Evolutionary conservation across 1,284 basidiomycete genomes (phyloP).

Genomic region (Hemileia vastatrix): DNA sequence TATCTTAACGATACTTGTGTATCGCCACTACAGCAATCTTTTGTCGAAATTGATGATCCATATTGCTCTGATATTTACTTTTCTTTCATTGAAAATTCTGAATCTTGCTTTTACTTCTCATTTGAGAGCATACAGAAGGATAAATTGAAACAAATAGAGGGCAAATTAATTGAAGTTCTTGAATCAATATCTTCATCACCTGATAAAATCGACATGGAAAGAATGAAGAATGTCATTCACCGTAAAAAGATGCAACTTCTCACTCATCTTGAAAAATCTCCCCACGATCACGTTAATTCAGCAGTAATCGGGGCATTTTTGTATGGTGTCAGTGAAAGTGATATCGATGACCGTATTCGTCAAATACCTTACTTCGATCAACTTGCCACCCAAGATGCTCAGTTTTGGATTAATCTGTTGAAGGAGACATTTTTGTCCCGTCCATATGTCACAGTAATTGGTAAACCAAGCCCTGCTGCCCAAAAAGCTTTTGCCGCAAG

Average conservation of each 20-base stretch:
- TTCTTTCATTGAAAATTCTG: no score
- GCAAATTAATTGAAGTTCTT: slow-evolving; percentile 61
- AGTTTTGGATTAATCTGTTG: no score
- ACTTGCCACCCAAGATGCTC: no score
- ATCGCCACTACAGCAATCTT: slow-evolving; percentile 50
- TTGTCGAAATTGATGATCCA: slow-evolving; percentile 87
- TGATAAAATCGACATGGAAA: slow-evolving; percentile 78
- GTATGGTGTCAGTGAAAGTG: no score
- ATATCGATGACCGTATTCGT: no score
- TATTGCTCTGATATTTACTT: slow-evolving; percentile 66
- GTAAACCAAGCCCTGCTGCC: slow-evolving; percentile 77
- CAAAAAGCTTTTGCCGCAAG: slow-evolving; percentile 69
- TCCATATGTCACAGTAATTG: slow-evolving; percentile 62
- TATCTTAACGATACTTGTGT: slow-evolving; percentile 40
- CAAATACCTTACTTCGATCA: no score
- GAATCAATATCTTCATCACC: slow-evolving; percentile 55
- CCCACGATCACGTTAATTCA: no score
- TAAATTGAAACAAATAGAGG: slow-evolving; percentile 64
- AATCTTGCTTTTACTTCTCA: slow-evolving; percentile 70
- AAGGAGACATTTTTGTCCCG: no score
- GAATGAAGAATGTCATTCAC: slow-evolving; percentile 80
- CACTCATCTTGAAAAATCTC: no score
- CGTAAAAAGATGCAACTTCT: no score
- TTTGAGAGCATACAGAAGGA: slow-evolving; percentile 74
- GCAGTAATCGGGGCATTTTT: no score